phyloP scores from a whole-genome alignment of 805 yeast species.

The Kregervanrija pseudodelftensis region DNA sequence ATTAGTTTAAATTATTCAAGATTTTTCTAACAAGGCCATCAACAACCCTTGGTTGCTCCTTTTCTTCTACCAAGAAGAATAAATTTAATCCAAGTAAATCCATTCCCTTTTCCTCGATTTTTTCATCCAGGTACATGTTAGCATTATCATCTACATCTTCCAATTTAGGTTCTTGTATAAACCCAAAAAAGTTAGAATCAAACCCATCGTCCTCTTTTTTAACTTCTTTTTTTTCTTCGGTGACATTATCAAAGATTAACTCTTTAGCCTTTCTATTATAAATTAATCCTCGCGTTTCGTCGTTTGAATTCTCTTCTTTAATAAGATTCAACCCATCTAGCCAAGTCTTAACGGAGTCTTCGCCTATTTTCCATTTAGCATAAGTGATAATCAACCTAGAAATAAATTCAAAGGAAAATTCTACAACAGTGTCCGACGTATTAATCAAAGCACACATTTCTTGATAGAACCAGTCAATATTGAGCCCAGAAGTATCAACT shows the following conservation, averaged over 20 bases:
- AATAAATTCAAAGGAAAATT: conserved; percentile 17
- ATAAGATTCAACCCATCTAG: conserved; percentile 13
- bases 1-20: conserved; percentile 1
- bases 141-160: conserved; percentile 3
- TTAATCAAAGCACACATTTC: conserved; percentile 12
- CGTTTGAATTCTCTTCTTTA: conserved; percentile 9
- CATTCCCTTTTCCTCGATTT: neutral
- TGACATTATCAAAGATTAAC: neutral
- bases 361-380: conserved; percentile 15
- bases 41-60: neutral
- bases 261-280: conserved; percentile 16
- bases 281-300: conserved; percentile 5
- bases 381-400: conserved; percentile 19
- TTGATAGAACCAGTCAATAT: conserved; percentile 19
- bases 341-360: conserved; percentile 16
- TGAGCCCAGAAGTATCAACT: conserved; percentile 8
- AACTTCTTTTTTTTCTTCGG: neutral
- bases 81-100: conserved; percentile 18
- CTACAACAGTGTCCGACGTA: conserved; percentile 1
- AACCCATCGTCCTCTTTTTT: conserved; percentile 10
- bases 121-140: neutral
- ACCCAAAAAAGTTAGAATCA: conserved; percentile 25
- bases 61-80: conserved; percentile 10
- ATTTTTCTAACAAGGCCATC: conserved; percentile 6
- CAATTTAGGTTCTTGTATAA: conserved; percentile 23